Conservation (phyloP, 2,329 filamentous ascomycete species). For the Sporothrix schenckii region DNA sequence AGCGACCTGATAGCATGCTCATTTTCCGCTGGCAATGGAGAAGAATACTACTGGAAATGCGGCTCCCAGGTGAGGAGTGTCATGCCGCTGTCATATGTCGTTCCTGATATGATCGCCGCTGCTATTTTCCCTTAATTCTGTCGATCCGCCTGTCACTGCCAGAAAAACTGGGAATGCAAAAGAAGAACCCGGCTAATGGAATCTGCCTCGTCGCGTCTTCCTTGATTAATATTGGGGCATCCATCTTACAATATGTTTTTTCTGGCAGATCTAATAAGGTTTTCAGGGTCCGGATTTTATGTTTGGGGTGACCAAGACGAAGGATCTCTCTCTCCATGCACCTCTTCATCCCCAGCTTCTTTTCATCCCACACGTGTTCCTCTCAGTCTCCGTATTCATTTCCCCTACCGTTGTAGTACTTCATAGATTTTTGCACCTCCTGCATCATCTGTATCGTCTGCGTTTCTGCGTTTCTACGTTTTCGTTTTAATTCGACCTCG, state of each 20-base stretch:
- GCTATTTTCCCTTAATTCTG: constrained; percentile 8
- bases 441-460: background rate
- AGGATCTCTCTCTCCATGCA: constrained; percentile 9
- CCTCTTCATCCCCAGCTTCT: constrained; percentile 1
- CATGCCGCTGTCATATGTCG: constrained; percentile 14
- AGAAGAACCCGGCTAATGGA: background rate
- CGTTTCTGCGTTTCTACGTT: background rate
- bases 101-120: constrained; percentile 6
- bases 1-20: background rate
- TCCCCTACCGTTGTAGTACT: background rate
- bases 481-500: background rate
- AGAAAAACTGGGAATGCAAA: background rate
- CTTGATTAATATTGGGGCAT: too few species aligned
- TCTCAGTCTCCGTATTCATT: constrained; percentile 5
- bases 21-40: background rate
- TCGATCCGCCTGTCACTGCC: constrained; percentile 15
- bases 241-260: background rate
- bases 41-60: constrained; percentile 8
- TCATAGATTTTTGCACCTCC: background rate
- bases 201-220: background rate
- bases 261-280: constrained; percentile 2
- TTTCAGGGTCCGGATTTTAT: background rate
- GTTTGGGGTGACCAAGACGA: constrained; percentile 4
- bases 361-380: background rate
- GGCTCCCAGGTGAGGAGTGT: background rate